Evolutionary conservation across 352 stramenopile species (phyloP).

Genomic region (Phytophthora constricta): DNA sequence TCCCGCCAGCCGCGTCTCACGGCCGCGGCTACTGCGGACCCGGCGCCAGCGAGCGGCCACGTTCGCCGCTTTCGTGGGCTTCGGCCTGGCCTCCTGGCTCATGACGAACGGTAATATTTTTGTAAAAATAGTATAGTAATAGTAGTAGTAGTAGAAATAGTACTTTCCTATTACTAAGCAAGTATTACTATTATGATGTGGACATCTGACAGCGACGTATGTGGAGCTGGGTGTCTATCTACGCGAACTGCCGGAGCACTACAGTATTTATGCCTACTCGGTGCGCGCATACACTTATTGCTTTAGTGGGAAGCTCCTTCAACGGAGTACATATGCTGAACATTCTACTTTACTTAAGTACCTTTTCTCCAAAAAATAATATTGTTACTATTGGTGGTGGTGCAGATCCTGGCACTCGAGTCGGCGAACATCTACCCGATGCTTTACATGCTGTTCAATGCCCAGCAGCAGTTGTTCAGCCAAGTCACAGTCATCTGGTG

Average conservation of each 20-base stretch:
- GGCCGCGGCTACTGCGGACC: background rate
- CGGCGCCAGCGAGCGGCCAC: slow-evolving; percentile 30
- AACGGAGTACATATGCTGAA: background rate
- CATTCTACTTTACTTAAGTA: background rate
- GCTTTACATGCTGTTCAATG: slow-evolving; percentile 72
- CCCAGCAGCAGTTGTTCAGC: slow-evolving; percentile 45
- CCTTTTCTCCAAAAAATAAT: background rate
- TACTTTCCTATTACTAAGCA: background rate
- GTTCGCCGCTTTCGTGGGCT: slow-evolving; percentile 61
- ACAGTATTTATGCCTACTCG: slow-evolving; percentile 75
- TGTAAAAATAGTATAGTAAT: slow-evolving; percentile 3
- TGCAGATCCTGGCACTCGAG: slow-evolving; percentile 71
- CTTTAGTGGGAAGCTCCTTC: no score
- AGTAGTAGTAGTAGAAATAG: background rate
- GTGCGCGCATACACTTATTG: slow-evolving; percentile 30
- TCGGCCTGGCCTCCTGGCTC: slow-evolving; percentile 70
- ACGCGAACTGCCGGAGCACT: slow-evolving; percentile 63
- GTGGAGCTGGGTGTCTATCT: slow-evolving; percentile 67
- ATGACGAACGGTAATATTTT: slow-evolving; percentile 60
- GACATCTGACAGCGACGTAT: slow-evolving; percentile 42
- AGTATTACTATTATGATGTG: background rate
- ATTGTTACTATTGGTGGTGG: background rate
- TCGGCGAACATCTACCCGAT: slow-evolving; percentile 76
- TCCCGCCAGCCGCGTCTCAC: background rate
- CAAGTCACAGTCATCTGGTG: slow-evolving; percentile 63